Evolutionary conservation across 179 eudicot genomes (phyloP).

Genomic region (Amaranthus tricolor): DNA sequence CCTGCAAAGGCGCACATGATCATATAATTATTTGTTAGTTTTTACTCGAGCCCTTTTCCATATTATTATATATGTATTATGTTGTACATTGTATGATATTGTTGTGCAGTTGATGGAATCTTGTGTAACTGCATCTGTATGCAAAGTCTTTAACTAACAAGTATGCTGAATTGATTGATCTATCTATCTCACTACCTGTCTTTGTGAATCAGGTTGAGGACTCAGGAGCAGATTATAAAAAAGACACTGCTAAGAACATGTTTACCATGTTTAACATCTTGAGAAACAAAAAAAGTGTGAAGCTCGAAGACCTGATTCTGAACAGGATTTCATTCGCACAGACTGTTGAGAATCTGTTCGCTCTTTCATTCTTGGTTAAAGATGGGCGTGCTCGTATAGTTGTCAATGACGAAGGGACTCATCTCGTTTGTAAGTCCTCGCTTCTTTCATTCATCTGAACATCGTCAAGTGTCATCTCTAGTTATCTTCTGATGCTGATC

Average conservation of each 20-base stretch:
- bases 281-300: constrained; percentile 31
- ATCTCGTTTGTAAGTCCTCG: constrained; percentile 44
- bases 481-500: background rate
- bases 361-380: constrained; percentile 56
- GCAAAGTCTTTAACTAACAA: background rate
- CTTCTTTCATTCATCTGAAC: background rate
- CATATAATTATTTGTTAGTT: background rate
- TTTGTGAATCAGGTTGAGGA: constrained; percentile 20
- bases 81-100: background rate
- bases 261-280: constrained; percentile 48
- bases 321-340: constrained; percentile 62
- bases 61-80: background rate
- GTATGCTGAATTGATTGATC: background rate
- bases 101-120: background rate
- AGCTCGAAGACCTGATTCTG: constrained; percentile 44
- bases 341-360: constrained; percentile 63
- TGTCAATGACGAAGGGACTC: constrained; percentile 38
- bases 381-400: constrained; percentile 50
- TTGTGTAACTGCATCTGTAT: background rate
- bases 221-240: constrained; percentile 22
- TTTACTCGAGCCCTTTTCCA: background rate
- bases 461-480: background rate
- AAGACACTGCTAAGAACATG: constrained; percentile 57
- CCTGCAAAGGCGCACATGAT: background rate
- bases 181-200: background rate